phyloP scores from a whole-genome alignment of 805 yeast genomes.

The Diddensiella transvaalensis region DNA sequence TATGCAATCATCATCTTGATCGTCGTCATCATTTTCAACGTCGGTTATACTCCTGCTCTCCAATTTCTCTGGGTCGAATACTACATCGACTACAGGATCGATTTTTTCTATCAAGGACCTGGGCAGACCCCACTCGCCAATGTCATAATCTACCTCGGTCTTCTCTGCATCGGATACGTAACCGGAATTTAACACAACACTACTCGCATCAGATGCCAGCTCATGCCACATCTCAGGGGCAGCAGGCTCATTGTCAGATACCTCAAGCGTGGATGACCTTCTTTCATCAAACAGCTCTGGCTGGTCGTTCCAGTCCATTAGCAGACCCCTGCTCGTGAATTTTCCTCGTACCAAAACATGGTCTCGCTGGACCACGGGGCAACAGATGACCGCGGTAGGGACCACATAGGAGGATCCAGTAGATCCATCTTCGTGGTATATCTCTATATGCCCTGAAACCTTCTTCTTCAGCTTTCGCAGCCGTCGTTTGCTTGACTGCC shows the following conservation, averaged over 20 bases:
- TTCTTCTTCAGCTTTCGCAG: not conserved
- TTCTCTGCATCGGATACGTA: constrained; percentile 5
- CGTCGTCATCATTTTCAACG: not conserved
- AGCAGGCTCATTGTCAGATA: not conserved
- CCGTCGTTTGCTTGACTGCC: constrained; percentile 3
- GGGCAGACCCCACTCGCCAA: constrained; percentile 32
- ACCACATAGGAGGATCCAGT: not conserved
- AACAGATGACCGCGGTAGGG: not conserved
- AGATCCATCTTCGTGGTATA: not conserved
- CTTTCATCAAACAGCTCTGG: constrained; percentile 9
- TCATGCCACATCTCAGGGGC: constrained; percentile 1
- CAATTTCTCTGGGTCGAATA: not conserved
- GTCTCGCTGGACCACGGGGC: constrained; percentile 4
- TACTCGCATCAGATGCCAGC: not conserved
- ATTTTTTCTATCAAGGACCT: constrained; percentile 16
- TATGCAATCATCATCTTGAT: constrained; percentile 23
- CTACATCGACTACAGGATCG: constrained; percentile 7
- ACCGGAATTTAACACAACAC: not conserved
- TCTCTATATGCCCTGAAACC: not conserved
- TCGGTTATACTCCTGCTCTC: not conserved
- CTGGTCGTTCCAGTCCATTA: constrained; percentile 6
- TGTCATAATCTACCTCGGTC: constrained; percentile 25
- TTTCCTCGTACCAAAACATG: constrained; percentile 6
- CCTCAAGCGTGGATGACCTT: not conserved
- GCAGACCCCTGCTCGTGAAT: constrained; percentile 6